Evolutionary conservation across 148 eudicot species (phyloP), one percentile per base, ranked within the genome.

Genomic region (Gaultheria prostrata): DNA sequence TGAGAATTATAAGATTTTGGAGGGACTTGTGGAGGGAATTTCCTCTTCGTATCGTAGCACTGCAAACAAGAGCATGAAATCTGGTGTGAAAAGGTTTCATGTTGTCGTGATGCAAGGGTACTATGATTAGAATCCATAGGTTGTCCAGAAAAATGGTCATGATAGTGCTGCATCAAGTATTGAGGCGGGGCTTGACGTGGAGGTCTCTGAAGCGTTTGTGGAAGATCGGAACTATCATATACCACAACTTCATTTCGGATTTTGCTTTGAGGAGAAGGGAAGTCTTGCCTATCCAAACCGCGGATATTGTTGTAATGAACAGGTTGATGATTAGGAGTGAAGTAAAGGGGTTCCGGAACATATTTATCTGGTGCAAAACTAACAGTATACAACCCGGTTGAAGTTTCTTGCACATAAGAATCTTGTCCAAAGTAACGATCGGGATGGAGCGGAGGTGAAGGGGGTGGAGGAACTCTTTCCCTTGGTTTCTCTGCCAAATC

Each of bases 51-150:
- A 81, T 83, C 84, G 83, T 80, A 82, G 87, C 92, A 91, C 76
- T 88, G 85, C 56, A 77, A 85, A 85, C 92, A 91, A 84, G 87
- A 84, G 84, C 93, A 89, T 24, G 85, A 78, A 26, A 90, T 93
- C 77, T 87, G 89, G 87, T 91, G 92, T 71, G 76, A 82, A 84
- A 85, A 83, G 69, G 86, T 80, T 80, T 81, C 88, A 50, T 79
- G 84, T 48, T 51, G 70, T 84, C 86, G 83, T 61, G 87, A 67
- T 49, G 78, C 73, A 69, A 79, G 20, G 45, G 84, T 69, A 46
- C 79, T 89, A 20, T 71, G 88, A 88, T 85, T 85, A 56, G 69
- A 83, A 80, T 87, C 88, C 78, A 69, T 63, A 71, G 78, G 82
- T 24, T 82, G 85, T 39, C 87, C 86, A 50, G 87, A 86, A 88